Conservation (phyloP, 148 eudicot species). For the Vaccinium myrtillus region DNA sequence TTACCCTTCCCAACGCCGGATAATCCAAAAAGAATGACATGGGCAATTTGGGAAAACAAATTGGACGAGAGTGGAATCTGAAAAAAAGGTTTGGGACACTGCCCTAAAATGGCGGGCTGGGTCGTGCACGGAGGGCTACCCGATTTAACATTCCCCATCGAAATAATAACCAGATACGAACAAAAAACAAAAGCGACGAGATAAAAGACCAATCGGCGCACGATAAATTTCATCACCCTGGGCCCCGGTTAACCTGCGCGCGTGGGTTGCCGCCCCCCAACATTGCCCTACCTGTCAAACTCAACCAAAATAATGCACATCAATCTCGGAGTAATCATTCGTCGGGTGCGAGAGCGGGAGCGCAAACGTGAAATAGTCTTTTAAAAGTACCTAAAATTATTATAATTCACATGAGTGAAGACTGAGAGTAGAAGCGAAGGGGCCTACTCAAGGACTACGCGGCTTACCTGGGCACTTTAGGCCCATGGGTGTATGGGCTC, state of each 20-base stretch:
- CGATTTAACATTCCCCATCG: constrained; percentile 7
- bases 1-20: constrained; percentile 6
- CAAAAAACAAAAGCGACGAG: neutral
- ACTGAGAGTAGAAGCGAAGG: too few relatives aligned
- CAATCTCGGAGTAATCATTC: neutral
- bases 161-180: neutral
- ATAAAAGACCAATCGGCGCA: neutral
- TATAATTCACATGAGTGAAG: too few relatives aligned
- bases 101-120: constrained; percentile 37
- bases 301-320: neutral
- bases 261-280: neutral
- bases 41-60: constrained; percentile 12
- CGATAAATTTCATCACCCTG: neutral
- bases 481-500: too few relatives aligned
- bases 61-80: constrained; percentile 3
- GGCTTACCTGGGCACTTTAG: too few relatives aligned
- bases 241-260: constrained; percentile 18
- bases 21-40: neutral
- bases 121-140: constrained; percentile 29
- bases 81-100: constrained; percentile 22
- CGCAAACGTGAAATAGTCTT: too few relatives aligned
- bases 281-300: neutral
- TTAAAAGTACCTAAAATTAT: too few relatives aligned
- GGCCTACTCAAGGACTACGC: too few relatives aligned
- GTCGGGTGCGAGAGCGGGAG: too few relatives aligned